These are phyloP conservation scores for Candida koratica DNA, from an alignment of 805 yeast species.

Conservation along the genomic window DNA sequence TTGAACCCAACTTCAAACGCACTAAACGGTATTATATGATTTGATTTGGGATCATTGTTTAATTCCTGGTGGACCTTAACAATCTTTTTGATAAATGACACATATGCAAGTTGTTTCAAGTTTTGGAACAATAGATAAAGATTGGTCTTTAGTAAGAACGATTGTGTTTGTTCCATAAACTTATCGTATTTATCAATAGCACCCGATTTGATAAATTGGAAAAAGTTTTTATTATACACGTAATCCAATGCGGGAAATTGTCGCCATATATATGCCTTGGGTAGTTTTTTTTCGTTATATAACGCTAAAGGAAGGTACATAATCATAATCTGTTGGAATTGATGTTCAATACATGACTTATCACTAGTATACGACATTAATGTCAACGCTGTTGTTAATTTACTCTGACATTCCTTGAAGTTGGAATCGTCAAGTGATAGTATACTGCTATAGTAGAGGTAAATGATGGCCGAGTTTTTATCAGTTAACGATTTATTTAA, in stretches of 20 bases:
- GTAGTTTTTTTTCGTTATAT: constrained; percentile 45
- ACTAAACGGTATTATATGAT: constrained; percentile 38
- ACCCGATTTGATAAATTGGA: constrained; percentile 50
- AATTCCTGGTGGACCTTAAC: constrained; percentile 19
- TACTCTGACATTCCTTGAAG: constrained; percentile 45
- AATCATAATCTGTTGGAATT: constrained; percentile 47
- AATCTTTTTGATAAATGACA: constrained; percentile 47
- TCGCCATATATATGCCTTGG: constrained; percentile 39
- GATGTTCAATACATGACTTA: constrained; percentile 22
- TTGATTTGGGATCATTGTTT: constrained; percentile 18
- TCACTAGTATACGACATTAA: constrained; percentile 23
- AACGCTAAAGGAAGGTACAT: constrained; percentile 64
- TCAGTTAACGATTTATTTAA: constrained; percentile 32
- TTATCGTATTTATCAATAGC: constrained; percentile 50
- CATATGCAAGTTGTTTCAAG: constrained; percentile 47
- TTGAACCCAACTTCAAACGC: constrained; percentile 45
- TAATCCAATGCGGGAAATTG: constrained; percentile 38
- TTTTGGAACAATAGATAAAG: constrained; percentile 58
- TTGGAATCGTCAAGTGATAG: constrained; percentile 64
- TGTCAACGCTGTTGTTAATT: constrained; percentile 49
- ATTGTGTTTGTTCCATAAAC: constrained; percentile 43
- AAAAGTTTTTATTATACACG: constrained; percentile 45
- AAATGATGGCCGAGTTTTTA: constrained; percentile 51
- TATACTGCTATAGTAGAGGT: constrained; percentile 66
- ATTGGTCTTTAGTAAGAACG: constrained; percentile 51